phyloP scores from a whole-genome alignment of 345 rosid genomes.

The Eucalyptus sideroxylon region DNA sequence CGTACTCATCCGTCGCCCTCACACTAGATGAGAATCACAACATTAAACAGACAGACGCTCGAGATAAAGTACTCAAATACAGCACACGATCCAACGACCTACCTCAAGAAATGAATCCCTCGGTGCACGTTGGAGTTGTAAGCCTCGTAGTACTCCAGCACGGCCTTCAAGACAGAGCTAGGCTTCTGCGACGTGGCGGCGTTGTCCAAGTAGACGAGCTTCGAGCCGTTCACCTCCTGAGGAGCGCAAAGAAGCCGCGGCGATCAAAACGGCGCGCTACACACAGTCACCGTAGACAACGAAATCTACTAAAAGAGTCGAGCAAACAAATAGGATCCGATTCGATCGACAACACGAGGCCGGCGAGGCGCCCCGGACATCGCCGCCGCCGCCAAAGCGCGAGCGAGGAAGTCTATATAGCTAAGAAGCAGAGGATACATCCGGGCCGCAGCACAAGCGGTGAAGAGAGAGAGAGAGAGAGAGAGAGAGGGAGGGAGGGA shows the following conservation, averaged over 20 bases:
- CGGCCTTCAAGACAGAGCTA: slow-evolving; percentile 47
- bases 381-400: not conserved
- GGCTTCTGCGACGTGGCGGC: slow-evolving; percentile 99
- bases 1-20: slow-evolving; percentile 86
- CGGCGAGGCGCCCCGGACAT: not conserved
- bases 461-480: not conserved
- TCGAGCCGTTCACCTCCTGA: slow-evolving; percentile 76
- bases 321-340: not conserved
- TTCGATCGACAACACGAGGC: not conserved
- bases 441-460: not conserved
- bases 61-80: not conserved
- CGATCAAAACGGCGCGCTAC: not conserved
- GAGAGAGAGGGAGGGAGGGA: not conserved
- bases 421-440: not conserved
- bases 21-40: slow-evolving; percentile 24
- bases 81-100: not conserved
- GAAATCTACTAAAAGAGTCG: not conserved
- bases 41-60: not conserved
- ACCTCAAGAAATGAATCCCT: slow-evolving; percentile 86
- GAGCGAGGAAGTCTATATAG: not conserved
- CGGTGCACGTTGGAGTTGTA: slow-evolving; percentile 88
- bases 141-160: slow-evolving; percentile 59
- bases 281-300: not conserved
- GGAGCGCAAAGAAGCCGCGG: not conserved
- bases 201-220: slow-evolving; percentile 84